These are phyloP conservation scores for Trichoderma sp. DNA, from an alignment of 2,329 filamentous ascomycete genomes.

Conservation along the genomic window DNA sequence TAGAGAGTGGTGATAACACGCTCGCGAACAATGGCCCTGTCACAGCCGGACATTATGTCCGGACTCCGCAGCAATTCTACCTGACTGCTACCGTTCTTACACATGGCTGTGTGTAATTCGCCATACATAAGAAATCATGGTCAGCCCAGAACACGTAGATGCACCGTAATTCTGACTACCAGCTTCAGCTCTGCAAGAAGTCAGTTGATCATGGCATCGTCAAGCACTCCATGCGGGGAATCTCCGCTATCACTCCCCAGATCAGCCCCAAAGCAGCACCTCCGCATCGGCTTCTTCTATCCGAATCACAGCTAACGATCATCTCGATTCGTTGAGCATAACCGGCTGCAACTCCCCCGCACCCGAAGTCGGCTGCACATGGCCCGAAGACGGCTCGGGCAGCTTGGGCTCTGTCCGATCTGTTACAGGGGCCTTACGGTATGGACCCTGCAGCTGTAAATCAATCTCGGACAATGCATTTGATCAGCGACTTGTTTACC, in stretches of 20 bases:
- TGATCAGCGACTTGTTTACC: neutral
- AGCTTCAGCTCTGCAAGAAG: neutral
- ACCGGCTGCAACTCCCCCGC: constrained; percentile 10
- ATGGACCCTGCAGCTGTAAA: neutral
- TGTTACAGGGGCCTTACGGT: neutral
- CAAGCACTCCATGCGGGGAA: neutral
- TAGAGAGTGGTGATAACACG: neutral
- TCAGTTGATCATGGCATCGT: neutral
- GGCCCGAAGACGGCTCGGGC: neutral
- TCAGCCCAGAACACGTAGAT: neutral
- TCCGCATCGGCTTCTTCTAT: neutral
- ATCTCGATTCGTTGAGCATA: neutral
- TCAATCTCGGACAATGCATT: neutral
- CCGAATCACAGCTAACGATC: neutral
- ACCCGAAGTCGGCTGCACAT: constrained; percentile 20
- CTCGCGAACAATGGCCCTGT: neutral
- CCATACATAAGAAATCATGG: neutral
- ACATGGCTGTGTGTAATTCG: constrained; percentile 5
- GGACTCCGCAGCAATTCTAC: neutral
- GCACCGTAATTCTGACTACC: neutral
- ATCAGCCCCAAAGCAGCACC: constrained; percentile 6
- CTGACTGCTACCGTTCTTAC: neutral
- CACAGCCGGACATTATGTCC: neutral
- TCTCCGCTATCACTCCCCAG: neutral
- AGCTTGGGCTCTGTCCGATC: neutral